phyloP scores from a whole-genome alignment of 2,329 filamentous ascomycete genomes.

The Talaromyces sp. region DNA sequence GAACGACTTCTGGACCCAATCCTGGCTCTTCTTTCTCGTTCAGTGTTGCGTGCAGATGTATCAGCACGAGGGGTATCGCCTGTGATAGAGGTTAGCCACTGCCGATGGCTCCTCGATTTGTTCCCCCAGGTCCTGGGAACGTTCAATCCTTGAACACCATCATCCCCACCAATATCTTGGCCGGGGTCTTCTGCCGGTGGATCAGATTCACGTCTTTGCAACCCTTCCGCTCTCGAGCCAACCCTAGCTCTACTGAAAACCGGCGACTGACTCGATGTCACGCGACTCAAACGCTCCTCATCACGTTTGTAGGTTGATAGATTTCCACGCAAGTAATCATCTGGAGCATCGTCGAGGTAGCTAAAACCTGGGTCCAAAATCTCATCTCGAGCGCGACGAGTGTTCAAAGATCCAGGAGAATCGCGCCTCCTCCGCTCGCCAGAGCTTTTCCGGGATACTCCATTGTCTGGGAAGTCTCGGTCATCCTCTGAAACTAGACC shows the following conservation, averaged over 20 bases:
- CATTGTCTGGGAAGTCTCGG: conserved; percentile 12
- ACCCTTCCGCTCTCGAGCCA: conserved; percentile 32
- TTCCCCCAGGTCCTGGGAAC: conserved; percentile 38
- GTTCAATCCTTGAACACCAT: conserved; percentile 32
- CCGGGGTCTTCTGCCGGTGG: conserved; percentile 19
- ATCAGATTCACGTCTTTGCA: conserved; percentile 35
- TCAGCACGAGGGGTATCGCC: conserved; percentile 20
- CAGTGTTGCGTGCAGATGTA: conserved; percentile 14
- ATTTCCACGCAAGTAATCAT: conserved; percentile 33
- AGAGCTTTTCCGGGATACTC: conserved; percentile 18
- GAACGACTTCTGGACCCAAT: conserved; percentile 14
- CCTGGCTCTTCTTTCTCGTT: conserved; percentile 14
- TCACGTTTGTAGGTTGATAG: conserved; percentile 36
- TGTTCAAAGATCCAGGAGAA: conserved; percentile 24
- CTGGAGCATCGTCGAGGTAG: conserved; percentile 33
- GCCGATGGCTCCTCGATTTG: conserved; percentile 29
- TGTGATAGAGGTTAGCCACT: conserved; percentile 36
- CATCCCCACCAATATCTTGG: conserved; percentile 18
- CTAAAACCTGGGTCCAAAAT: conserved; percentile 30
- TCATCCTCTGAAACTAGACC: conserved; percentile 35
- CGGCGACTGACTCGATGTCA: conserved; percentile 37
- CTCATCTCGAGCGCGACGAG: conserved; percentile 18
- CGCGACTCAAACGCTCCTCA: conserved; percentile 38
- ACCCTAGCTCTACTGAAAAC: conserved; percentile 39
- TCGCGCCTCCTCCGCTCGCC: conserved; percentile 22